Evolutionary conservation across 2,329 filamentous ascomycete species (phyloP).

Genomic region (Sarocladium kiliense): DNA sequence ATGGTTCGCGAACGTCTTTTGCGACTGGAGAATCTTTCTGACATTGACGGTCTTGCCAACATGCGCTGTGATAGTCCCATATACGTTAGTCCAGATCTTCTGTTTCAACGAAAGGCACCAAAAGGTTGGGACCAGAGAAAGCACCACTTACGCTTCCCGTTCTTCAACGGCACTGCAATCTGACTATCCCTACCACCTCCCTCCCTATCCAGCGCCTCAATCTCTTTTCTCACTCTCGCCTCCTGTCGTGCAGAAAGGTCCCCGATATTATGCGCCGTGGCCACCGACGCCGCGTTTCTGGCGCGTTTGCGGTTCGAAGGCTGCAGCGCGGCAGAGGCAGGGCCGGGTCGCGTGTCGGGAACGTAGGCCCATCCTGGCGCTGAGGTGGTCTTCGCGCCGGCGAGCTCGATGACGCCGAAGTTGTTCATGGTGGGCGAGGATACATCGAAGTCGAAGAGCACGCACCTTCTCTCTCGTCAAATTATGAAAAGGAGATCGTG

Average conservation of each 20-base stretch:
- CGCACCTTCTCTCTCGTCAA: not conserved
- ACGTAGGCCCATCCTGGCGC: conserved; percentile 93
- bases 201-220: conserved; percentile 79
- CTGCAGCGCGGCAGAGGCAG: conserved; percentile 43
- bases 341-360: conserved; percentile 62
- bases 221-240: conserved; percentile 72
- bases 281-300: conserved; percentile 46
- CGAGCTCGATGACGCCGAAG: conserved; percentile 78
- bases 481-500: conserved; percentile 1
- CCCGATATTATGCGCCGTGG: conserved; percentile 37
- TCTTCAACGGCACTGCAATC: conserved; percentile 62
- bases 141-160: conserved; percentile 3
- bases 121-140: not conserved
- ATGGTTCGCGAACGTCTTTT: conserved; percentile 80
- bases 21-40: conserved; percentile 71
- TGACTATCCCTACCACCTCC: conserved; percentile 60
- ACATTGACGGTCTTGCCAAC: conserved; percentile 64
- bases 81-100: not conserved
- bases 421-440: conserved; percentile 46
- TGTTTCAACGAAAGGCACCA: not conserved
- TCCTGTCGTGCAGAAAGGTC: conserved; percentile 79
- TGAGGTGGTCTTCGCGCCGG: conserved; percentile 59
- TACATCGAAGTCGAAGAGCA: not conserved
- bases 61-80: conserved; percentile 25
- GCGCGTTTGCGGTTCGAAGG: conserved; percentile 66